Evolutionary conservation across 2,329 filamentous ascomycete genomes (phyloP), one percentile per base, ranked within the genome.

Genomic region (Penicillium sclerotiorum): DNA sequence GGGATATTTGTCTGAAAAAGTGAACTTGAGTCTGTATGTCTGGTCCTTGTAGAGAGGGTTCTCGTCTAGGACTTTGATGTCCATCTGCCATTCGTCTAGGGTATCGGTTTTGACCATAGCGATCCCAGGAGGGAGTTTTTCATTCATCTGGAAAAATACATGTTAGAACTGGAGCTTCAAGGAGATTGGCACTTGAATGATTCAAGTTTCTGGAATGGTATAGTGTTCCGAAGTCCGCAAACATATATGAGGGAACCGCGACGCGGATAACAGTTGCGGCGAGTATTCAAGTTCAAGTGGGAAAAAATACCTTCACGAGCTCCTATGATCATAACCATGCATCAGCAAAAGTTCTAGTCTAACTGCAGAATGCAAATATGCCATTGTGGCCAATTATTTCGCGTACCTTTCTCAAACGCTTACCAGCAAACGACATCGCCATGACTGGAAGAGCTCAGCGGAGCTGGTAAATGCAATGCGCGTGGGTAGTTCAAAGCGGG

Each of bases 11-110:
- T 81, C 79, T 53, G 84, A 85, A 71, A 99, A 99, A 41, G 81
- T 86, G 72, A 99, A 96, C 67, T 90, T 91, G 46, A 99, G 77
- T 18, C 93, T 83, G 74, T 90, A 97, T 20, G 77, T 86, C 68
- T 97, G 81, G 67, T 84, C 81, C 44, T 82, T 74, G 73, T 99
- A 99, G 40, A 99, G 75, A 1, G 93, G 93, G 66, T 99, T 99
- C 50, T 82, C 76, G 71, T 97, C 94, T 33, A 97, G 82, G 45
- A 99, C 93, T 59, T 82, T 78, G 46, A 99, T 95, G 68, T 99
- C 95, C 74, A 97, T 85, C 43, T 86, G 79, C 95, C 94, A 99
- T 75, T 94, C 87, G 65, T 90, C 82, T 45, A 96, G 85, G 69
- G 91, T 87, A 39, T 95, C 89, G 49, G 90, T 86, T 40, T 86